Conservation (phyloP, 768 basidiomycete species). For the Hemileccinum rubropunctum region DNA sequence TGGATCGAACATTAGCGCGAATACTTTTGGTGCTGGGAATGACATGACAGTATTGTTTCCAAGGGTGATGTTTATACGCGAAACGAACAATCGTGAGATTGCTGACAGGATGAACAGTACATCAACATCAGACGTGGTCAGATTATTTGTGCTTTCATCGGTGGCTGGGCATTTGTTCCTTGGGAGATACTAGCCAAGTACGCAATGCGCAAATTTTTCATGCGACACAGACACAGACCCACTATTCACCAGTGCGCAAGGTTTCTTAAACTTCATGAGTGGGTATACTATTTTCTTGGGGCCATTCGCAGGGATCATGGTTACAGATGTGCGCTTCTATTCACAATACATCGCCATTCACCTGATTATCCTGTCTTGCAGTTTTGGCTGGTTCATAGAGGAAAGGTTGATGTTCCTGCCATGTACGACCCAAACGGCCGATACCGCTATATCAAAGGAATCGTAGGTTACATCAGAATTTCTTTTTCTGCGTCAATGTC, state of each 20-base stretch:
- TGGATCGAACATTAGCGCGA: conserved; percentile 75
- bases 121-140: conserved; percentile 31
- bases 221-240: background rate
- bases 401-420: conserved; percentile 75
- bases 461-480: conserved; percentile 46
- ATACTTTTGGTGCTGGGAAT: conserved; percentile 72
- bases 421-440: conserved; percentile 80
- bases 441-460: conserved; percentile 74
- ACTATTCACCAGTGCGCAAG: conserved; percentile 40
- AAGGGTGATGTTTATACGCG: conserved; percentile 19
- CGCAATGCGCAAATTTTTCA: background rate
- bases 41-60: conserved; percentile 81
- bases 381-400: conserved; percentile 76
- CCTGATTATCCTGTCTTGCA: conserved; percentile 25
- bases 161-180: conserved; percentile 80
- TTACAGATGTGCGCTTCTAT: conserved; percentile 46
- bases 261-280: conserved; percentile 76
- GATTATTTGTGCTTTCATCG: conserved; percentile 27
- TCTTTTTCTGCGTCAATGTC: background rate
- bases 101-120: conserved; percentile 20
- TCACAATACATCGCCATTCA: background rate
- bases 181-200: conserved; percentile 73
- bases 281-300: conserved; percentile 87
- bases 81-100: background rate
- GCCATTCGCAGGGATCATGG: conserved; percentile 78